phyloP scores from a whole-genome alignment of 2,329 filamentous ascomycete species.

The Blumeriella jaapii region DNA sequence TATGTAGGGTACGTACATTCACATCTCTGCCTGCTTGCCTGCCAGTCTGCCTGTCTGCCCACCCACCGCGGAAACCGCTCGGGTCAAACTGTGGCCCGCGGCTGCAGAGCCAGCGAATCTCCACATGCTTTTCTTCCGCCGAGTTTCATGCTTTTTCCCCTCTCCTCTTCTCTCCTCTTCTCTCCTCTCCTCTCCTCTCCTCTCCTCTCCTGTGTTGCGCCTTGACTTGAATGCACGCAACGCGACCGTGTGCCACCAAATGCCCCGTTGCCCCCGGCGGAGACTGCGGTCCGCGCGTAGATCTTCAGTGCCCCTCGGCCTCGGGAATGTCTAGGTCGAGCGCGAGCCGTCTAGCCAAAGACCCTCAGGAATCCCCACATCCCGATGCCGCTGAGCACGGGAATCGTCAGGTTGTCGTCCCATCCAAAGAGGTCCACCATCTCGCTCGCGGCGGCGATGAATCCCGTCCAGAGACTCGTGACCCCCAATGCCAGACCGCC shows the following conservation, averaged over 20 bases:
- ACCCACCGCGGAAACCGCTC: neutral
- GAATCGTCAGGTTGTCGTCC: slow-evolving; percentile 97
- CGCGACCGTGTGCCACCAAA: slow-evolving; percentile 13
- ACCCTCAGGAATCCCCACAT: slow-evolving; percentile 86
- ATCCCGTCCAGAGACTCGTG: slow-evolving; percentile 78
- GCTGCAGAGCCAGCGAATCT: slow-evolving; percentile 19
- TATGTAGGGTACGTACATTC: no score
- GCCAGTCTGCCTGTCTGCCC: neutral
- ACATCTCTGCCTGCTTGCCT: no score
- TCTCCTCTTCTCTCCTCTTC: no score
- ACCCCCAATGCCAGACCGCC: slow-evolving; percentile 65
- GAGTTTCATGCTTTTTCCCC: neutral
- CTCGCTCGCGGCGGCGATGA: slow-evolving; percentile 81
- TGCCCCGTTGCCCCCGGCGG: no score
- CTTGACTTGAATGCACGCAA: slow-evolving; percentile 12
- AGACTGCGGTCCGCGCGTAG: no score
- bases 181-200: no score
- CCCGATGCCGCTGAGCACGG: slow-evolving; percentile 75
- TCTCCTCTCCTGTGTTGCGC: no score
- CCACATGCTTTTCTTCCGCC: slow-evolving; percentile 5
- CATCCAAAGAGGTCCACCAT: slow-evolving; percentile 83
- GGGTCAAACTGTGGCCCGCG: slow-evolving; percentile 4
- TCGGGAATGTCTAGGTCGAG: slow-evolving; percentile 8
- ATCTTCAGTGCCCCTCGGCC: no score
- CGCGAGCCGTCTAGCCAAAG: slow-evolving; percentile 52